These are phyloP conservation scores for Papilionanthe hybrid DNA, from an alignment of 116 monocot genomes.

Conservation along the genomic window DNA sequence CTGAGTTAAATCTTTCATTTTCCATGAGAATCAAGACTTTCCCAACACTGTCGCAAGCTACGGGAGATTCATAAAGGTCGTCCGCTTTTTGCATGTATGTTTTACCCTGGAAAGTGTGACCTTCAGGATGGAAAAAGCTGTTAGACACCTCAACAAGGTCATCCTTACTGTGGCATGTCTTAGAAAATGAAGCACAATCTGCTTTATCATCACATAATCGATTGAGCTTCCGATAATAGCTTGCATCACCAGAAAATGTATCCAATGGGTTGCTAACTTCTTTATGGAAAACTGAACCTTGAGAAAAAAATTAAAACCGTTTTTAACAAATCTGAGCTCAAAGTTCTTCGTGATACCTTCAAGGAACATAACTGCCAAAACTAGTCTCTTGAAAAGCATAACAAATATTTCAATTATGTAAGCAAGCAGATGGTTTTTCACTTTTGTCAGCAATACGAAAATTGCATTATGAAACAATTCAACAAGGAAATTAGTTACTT, in stretches of 20 bases:
- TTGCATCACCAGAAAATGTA: slow-evolving; percentile 13
- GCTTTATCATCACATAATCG: slow-evolving; percentile 11
- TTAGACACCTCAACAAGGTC: slow-evolving; percentile 7
- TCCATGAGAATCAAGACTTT: slow-evolving; percentile 19
- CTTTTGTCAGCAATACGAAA: not conserved
- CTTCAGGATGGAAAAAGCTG: slow-evolving; percentile 2
- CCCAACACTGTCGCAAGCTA: slow-evolving; percentile 1
- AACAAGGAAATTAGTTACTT: not conserved
- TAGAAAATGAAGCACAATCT: slow-evolving; percentile 13
- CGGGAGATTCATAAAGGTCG: slow-evolving; percentile 16
- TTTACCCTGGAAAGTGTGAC: slow-evolving; percentile 3
- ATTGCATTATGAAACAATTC: not conserved
- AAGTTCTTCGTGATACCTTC: slow-evolving; percentile 14
- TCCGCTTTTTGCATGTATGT: slow-evolving; percentile 3
- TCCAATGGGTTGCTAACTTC: slow-evolving; percentile 5
- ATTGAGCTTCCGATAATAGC: slow-evolving; percentile 22
- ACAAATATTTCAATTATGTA: not conserved
- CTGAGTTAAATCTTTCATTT: slow-evolving; percentile 7
- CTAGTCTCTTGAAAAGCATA: not conserved
- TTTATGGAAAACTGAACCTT: slow-evolving; percentile 6
- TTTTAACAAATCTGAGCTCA: slow-evolving; percentile 15
- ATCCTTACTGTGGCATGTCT: slow-evolving; percentile 17
- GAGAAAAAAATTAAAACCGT: slow-evolving; percentile 7
- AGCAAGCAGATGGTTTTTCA: not conserved
- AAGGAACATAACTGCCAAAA: slow-evolving; percentile 14